Evolutionary conservation across 495 filamentous ascomycete genomes (phyloP).

Genomic region (Astrothelium macrocarpum): DNA sequence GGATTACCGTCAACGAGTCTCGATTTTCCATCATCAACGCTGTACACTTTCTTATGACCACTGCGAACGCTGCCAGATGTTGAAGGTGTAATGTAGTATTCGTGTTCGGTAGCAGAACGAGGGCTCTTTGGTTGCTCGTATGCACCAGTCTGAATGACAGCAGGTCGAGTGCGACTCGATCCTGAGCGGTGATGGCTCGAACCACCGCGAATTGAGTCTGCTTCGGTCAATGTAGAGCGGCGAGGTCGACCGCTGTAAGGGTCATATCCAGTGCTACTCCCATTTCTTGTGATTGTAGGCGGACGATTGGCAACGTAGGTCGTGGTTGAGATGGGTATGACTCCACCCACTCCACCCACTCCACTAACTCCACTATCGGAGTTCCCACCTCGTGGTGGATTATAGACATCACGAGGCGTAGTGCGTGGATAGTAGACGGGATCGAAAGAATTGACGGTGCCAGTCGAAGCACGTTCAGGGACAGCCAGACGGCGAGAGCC

Average conservation of each 20-base stretch:
- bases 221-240: conserved; percentile 14
- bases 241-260: conserved; percentile 9
- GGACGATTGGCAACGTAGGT: conserved; percentile 17
- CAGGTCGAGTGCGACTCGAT: conserved; percentile 16
- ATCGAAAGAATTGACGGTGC: neutral
- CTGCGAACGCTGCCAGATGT: conserved; percentile 16
- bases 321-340: conserved; percentile 20
- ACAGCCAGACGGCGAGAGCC: neutral
- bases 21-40: conserved; percentile 26
- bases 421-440: conserved; percentile 4
- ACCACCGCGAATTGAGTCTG: conserved; percentile 9
- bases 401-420: neutral
- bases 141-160: conserved; percentile 16
- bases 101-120: conserved; percentile 6
- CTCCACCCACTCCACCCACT: too few species aligned
- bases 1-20: conserved; percentile 20
- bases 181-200: conserved; percentile 8
- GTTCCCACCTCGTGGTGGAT: neutral
- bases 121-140: conserved; percentile 15
- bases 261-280: conserved; percentile 8
- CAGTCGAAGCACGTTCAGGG: conserved; percentile 9
- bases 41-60: conserved; percentile 31
- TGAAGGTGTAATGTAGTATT: conserved; percentile 25
- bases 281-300: conserved; percentile 1
- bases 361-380: conserved; percentile 11